phyloP scores from a whole-genome alignment of 1,139 yeast genomes.

The Suzukiozyma palmioleophila region DNA sequence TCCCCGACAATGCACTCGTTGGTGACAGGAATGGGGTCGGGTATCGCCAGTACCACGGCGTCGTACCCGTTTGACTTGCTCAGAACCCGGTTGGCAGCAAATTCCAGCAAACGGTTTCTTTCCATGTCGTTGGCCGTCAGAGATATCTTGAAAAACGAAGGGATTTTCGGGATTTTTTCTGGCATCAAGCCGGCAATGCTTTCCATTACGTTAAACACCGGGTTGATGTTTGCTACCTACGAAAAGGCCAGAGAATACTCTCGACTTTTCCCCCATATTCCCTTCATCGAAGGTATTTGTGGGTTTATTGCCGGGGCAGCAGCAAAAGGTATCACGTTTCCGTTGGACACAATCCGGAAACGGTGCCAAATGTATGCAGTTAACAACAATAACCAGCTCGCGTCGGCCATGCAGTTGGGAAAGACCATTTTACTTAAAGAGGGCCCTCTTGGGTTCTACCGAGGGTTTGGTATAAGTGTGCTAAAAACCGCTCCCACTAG shows the following conservation, averaged over 20 bases:
- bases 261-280: conserved; percentile 22
- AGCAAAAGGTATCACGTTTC: conserved; percentile 74
- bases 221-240: conserved; percentile 66
- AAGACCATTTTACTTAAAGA: conserved; percentile 44
- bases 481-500: conserved; percentile 81
- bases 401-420: conserved; percentile 17
- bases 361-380: conserved; percentile 63
- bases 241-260: conserved; percentile 40
- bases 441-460: conserved; percentile 66
- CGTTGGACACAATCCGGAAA: conserved; percentile 79
- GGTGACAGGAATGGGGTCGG: conserved; percentile 73
- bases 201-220: conserved; percentile 63
- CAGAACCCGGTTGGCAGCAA: conserved; percentile 77
- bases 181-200: conserved; percentile 63
- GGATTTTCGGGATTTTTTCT: conserved; percentile 53
- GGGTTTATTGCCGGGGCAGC: conserved; percentile 76
- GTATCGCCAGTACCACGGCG: conserved; percentile 61
- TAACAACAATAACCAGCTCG: conserved; percentile 9
- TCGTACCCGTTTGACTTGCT: conserved; percentile 89
- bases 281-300: conserved; percentile 57
- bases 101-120: conserved; percentile 36
- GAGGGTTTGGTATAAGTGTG: conserved; percentile 66
- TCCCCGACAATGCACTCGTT: conserved; percentile 46
- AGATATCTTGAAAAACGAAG: conserved; percentile 45
- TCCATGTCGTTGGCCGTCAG: conserved; percentile 42